Evolutionary conservation across 306 rosid species (phyloP).

Genomic region (Lithocarpus polystachyus): DNA sequence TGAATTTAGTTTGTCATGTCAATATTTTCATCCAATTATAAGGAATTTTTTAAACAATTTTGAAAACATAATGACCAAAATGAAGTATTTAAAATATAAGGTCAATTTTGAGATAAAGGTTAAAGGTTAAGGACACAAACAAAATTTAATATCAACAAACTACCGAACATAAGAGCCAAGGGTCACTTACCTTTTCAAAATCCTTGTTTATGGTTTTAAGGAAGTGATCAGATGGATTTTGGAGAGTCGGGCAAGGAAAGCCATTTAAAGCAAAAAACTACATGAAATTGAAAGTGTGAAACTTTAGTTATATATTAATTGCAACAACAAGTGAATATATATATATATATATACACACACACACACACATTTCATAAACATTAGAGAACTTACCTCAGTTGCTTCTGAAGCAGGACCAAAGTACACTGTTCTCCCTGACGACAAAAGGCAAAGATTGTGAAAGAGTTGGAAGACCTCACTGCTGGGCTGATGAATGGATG

Average conservation of each 20-base stretch:
- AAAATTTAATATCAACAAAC: background rate
- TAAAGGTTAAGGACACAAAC: background rate
- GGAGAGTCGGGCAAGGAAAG: conserved; percentile 68
- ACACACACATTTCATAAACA: too few relatives aligned
- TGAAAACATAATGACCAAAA: background rate
- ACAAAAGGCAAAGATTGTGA: conserved; percentile 61
- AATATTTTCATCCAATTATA: too few relatives aligned
- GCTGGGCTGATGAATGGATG: conserved; percentile 78
- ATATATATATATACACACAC: too few relatives aligned
- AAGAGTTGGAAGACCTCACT: conserved; percentile 68
- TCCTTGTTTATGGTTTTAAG: conserved; percentile 69
- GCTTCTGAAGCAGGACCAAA: conserved; percentile 73
- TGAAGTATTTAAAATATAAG: too few relatives aligned
- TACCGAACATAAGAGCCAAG: background rate
- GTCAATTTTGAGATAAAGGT: background rate
- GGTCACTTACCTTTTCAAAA: conserved; percentile 47
- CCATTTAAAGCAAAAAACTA: conserved; percentile 66
- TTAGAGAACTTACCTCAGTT: conserved; percentile 34
- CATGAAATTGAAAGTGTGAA: background rate
- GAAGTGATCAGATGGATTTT: conserved; percentile 69
- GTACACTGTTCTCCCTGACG: conserved; percentile 55
- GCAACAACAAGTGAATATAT: background rate
- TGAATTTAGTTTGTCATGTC: too few relatives aligned
- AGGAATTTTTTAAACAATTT: too few relatives aligned
- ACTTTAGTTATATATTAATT: background rate